Evolutionary conservation across 2,329 filamentous ascomycete species (phyloP).

Genomic region (Scedosporium boydii): DNA sequence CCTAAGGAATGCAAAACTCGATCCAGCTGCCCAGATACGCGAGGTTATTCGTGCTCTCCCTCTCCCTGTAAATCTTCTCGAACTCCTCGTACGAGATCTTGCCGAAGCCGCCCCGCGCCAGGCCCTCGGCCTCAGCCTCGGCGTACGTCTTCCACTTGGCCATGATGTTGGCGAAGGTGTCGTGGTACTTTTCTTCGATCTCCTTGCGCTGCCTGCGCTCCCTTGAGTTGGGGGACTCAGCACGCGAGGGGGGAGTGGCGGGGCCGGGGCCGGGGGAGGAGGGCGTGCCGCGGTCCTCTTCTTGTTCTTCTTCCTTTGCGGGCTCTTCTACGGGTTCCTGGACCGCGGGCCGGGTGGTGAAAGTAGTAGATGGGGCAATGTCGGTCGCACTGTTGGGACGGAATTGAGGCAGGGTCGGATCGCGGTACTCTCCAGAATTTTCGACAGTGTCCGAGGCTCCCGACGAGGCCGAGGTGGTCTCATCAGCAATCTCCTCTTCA

Average conservation of each 20-base stretch:
- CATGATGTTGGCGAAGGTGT: slow-evolving; percentile 24
- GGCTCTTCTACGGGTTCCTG: background rate
- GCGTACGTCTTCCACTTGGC: slow-evolving; percentile 47
- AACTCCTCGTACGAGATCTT: slow-evolving; percentile 74
- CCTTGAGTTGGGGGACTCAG: background rate
- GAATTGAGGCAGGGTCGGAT: slow-evolving; percentile 62
- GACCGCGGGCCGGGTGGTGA: background rate
- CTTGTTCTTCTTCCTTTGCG: background rate
- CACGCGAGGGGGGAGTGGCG: background rate
- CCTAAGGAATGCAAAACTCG: slow-evolving; percentile 62
- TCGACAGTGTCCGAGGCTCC: slow-evolving; percentile 10
- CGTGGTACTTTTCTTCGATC: slow-evolving; percentile 6
- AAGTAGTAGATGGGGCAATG: slow-evolving; percentile 8
- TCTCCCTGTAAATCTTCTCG: slow-evolving; percentile 60
- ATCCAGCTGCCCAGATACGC: slow-evolving; percentile 88
- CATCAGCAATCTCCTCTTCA: slow-evolving; percentile 8
- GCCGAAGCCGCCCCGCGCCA: slow-evolving; percentile 67
- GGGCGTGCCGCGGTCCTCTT: background rate
- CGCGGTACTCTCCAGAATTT: slow-evolving; percentile 23
- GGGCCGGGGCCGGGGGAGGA: background rate
- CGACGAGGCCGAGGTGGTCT: background rate
- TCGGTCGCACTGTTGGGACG: slow-evolving; percentile 41
- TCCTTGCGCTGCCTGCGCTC: background rate
- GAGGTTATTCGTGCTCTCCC: slow-evolving; percentile 52
- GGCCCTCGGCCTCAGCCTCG: slow-evolving; percentile 58